Evolutionary conservation across 2,329 filamentous ascomycete species (phyloP), one percentile per base, ranked within the genome.

Genomic region (Sclerotinia minor): DNA sequence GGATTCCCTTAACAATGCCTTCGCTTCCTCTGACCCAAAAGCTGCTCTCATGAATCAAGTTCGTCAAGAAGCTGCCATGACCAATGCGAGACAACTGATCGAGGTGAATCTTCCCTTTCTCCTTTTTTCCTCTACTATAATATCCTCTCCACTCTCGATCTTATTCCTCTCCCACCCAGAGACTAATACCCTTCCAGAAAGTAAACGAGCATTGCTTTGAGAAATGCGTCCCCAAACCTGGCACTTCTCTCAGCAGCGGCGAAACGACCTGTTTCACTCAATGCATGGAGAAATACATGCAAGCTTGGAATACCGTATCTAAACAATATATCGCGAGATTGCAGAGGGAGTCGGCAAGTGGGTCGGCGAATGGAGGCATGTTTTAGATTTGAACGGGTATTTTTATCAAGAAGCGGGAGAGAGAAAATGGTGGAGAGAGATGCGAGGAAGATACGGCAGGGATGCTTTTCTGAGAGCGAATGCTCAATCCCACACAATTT

Each of bases 231-330:
- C 83, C 89, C 61, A 88, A 89, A 76, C 89, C 91, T 65, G 88
- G 89, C 68, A 78, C 83, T 61, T 87, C 86, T 65, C 80, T 94
- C 67, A 75, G 73, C 61, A 85, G 83, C 79, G 79, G 84, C 79
- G 91, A 94, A 78, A 83, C 87, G 76, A 83, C 85, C 29, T 94
- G 91, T 81, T 84, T 91, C 76, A 91, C 85, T 26, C 83, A 85
- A 69, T 94, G 91, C 82, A 91, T 93, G 87, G 90, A 94, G 75
- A 94, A 94, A 80, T 94, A 94, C 83, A 92, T 94, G 83, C 81
- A 84, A 44, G 85, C 90, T 15, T 94, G 91, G 91, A 93, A 93
- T 80, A 81, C 85, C 71, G 88, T 92, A 75, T 90, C 88, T 81
- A 79, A 83, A 59, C 83, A 88, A 52, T 92, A 92, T 78, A 85